Conservation (phyloP, 352 stramenopile species). For the Paralagenidium karlingii region DNA sequence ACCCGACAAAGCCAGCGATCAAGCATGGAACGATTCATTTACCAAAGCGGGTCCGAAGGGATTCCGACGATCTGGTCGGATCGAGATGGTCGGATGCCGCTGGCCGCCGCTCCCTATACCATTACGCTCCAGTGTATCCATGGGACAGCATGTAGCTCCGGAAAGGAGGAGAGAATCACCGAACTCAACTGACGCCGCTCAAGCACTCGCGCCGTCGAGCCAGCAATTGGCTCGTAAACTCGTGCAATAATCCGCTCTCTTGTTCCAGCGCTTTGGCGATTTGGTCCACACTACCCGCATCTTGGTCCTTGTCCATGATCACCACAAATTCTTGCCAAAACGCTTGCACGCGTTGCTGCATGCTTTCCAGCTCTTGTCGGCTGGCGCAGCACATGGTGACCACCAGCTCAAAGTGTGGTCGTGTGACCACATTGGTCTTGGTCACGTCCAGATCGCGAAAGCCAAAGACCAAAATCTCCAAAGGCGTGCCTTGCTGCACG, state of each 20-base stretch:
- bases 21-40: not conserved
- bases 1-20: not conserved
- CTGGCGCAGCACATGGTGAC: slow-evolving; percentile 25
- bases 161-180: no score
- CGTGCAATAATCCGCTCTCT: slow-evolving; percentile 17
- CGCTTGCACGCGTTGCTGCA: slow-evolving; percentile 7
- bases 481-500: slow-evolving; percentile 33
- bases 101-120: not conserved
- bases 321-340: slow-evolving; percentile 13
- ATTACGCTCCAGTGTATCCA: not conserved
- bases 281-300: slow-evolving; percentile 21
- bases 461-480: slow-evolving; percentile 29
- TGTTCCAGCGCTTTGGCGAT: slow-evolving; percentile 16
- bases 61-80: slow-evolving; percentile 39
- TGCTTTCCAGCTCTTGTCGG: slow-evolving; percentile 23
- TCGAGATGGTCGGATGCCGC: slow-evolving; percentile 7
- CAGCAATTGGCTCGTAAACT: slow-evolving; percentile 37
- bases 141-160: not conserved
- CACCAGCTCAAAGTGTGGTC: slow-evolving; percentile 8
- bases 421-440: slow-evolving; percentile 10
- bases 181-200: not conserved
- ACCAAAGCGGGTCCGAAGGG: slow-evolving; percentile 46
- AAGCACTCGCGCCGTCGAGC: slow-evolving; percentile 36
- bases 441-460: slow-evolving; percentile 33
- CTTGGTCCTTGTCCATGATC: slow-evolving; percentile 10